phyloP scores from a whole-genome alignment of 495 filamentous ascomycete species.

The Thozetella sp. region DNA sequence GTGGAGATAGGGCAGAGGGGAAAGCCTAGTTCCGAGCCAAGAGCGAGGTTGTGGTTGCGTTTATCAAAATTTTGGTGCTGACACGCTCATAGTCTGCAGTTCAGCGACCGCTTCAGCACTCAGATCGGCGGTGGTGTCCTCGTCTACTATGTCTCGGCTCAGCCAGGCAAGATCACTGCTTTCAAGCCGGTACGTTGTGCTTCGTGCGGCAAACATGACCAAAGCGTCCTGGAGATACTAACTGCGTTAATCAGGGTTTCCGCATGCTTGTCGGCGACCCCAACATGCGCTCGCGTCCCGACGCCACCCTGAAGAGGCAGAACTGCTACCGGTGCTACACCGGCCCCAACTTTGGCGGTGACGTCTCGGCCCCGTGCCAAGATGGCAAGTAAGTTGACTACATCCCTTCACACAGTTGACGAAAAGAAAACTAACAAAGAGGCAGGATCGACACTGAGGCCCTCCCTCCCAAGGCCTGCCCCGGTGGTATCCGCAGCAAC shows the following conservation, averaged over 20 bases:
- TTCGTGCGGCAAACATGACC: not conserved
- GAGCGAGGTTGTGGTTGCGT: too few species aligned
- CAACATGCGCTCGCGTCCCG: constrained; percentile 34
- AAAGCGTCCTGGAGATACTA: not conserved
- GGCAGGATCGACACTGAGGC: constrained; percentile 34
- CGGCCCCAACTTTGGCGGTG: constrained; percentile 49
- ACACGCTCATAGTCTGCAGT: constrained; percentile 26
- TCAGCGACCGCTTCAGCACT: constrained; percentile 48
- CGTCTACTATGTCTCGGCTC: constrained; percentile 55
- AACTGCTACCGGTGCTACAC: constrained; percentile 53
- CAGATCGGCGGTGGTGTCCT: constrained; percentile 49
- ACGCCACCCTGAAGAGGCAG: constrained; percentile 37
- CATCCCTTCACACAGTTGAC: not conserved
- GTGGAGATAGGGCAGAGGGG: not conserved
- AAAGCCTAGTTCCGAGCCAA: not conserved
- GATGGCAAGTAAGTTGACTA: constrained; percentile 29
- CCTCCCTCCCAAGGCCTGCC: constrained; percentile 39
- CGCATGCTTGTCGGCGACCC: constrained; percentile 55
- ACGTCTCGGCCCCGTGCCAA: constrained; percentile 41
- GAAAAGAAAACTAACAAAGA: too few species aligned
- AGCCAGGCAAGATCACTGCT: constrained; percentile 51
- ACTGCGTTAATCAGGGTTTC: constrained; percentile 37
- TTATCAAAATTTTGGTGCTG: not conserved
- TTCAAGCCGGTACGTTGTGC: constrained; percentile 46
- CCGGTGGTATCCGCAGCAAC: constrained; percentile 52